Conservation (phyloP, 2,329 filamentous ascomycete genomes). For the Fulvia fulva region DNA sequence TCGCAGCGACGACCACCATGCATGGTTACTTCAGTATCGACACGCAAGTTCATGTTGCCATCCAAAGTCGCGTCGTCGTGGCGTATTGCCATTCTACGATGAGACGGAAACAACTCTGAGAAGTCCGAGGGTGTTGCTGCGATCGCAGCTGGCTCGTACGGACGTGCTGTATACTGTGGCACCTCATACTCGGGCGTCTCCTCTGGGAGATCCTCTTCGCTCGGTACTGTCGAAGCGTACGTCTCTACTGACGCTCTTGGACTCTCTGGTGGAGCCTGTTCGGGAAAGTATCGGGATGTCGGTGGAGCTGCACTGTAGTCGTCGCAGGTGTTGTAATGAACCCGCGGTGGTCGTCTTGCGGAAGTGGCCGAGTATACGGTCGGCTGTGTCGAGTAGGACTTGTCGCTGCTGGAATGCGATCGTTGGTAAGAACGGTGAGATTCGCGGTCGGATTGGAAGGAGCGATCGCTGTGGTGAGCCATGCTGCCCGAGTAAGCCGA, state of each 20-base stretch:
- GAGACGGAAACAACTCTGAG: constrained; percentile 78
- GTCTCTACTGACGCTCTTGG: constrained; percentile 67
- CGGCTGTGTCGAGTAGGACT: constrained; percentile 28
- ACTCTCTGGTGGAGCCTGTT: constrained; percentile 31
- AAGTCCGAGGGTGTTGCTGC: constrained; percentile 80
- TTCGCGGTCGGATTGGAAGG: constrained; percentile 23
- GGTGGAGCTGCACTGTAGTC: constrained; percentile 18
- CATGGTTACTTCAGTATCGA: constrained; percentile 68
- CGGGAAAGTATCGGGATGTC: constrained; percentile 18
- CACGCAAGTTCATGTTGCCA: constrained; percentile 92
- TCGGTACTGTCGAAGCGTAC: constrained; percentile 69
- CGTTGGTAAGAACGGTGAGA: constrained; percentile 19
- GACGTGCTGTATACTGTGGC: constrained; percentile 58
- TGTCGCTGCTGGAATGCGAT: constrained; percentile 20
- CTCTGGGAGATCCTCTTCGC: constrained; percentile 53
- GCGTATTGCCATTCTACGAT: constrained; percentile 72
- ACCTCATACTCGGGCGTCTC: constrained; percentile 52
- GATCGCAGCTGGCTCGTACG: constrained; percentile 49
- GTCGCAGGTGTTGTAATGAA: constrained; percentile 27
- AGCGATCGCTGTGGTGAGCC: constrained; percentile 20
- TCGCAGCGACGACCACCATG: constrained; percentile 53
- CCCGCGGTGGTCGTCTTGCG: constrained; percentile 22
- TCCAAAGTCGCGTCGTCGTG: constrained; percentile 89
- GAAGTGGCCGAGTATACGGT: constrained; percentile 25
- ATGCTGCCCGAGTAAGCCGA: constrained; percentile 20